Evolutionary conservation across 164 flowering plant species (phyloP).

Genomic region (Stephania cephalantha): DNA sequence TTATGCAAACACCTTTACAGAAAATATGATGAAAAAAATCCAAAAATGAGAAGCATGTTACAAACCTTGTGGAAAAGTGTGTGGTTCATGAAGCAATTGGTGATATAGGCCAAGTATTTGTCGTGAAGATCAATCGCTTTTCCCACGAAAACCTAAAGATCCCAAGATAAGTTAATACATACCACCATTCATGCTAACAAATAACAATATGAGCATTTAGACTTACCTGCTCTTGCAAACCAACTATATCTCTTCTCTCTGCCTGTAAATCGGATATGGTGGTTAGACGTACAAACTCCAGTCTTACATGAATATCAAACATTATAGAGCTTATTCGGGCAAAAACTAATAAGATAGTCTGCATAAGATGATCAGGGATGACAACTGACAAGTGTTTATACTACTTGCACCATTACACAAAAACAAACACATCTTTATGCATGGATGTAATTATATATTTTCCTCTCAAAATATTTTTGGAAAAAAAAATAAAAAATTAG

Average conservation of each 20-base stretch:
- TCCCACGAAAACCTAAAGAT: slow-evolving; percentile 69
- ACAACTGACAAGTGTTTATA: too few species aligned
- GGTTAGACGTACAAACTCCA: not conserved
- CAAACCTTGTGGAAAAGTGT: slow-evolving; percentile 92
- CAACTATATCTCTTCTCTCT: slow-evolving; percentile 70
- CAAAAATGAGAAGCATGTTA: not conserved
- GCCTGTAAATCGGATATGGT: slow-evolving; percentile 38
- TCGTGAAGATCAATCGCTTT: slow-evolving; percentile 95
- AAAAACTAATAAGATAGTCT: too few species aligned
- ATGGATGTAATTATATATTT: too few species aligned
- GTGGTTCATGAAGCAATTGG: slow-evolving; percentile 70
- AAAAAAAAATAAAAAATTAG: not conserved
- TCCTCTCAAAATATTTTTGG: not conserved
- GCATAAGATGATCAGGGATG: too few species aligned
- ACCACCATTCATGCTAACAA: not conserved
- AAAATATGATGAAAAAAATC: not conserved
- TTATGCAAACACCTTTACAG: not conserved
- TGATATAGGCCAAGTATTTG: slow-evolving; percentile 77
- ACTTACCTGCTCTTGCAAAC: slow-evolving; percentile 81
- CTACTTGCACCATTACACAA: too few species aligned
- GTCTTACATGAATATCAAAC: too few species aligned
- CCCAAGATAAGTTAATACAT: slow-evolving; percentile 12
- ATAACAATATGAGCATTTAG: not conserved
- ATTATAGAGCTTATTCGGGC: too few species aligned
- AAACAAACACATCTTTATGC: not conserved